phyloP scores from a whole-genome alignment of 345 rosid species.

The Rhizophora apiculata region DNA sequence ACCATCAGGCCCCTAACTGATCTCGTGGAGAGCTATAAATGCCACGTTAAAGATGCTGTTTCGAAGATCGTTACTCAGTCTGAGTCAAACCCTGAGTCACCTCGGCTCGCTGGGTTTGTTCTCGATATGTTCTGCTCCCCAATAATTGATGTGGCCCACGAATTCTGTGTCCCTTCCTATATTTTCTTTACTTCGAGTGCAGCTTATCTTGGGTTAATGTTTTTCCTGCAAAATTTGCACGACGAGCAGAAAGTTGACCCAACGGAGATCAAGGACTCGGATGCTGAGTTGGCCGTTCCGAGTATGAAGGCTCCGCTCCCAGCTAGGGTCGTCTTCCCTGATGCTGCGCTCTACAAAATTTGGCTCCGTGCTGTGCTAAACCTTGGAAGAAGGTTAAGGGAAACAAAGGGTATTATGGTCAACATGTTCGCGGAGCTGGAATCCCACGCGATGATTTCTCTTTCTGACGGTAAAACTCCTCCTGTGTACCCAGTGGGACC shows the following conservation, averaged over 20 bases:
- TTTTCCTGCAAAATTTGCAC: not conserved
- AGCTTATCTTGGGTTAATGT: slow-evolving; percentile 5
- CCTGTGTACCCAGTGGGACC: slow-evolving; percentile 3
- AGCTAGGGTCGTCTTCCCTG: not conserved
- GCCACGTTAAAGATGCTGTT: slow-evolving; percentile 16
- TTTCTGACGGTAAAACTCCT: not conserved
- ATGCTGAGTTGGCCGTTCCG: slow-evolving; percentile 7
- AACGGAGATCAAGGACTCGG: slow-evolving; percentile 7
- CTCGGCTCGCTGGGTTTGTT: slow-evolving; percentile 11
- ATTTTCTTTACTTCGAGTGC: slow-evolving; percentile 17
- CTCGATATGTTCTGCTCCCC: slow-evolving; percentile 18
- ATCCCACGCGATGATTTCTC: not conserved
- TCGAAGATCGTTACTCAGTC: slow-evolving; percentile 3
- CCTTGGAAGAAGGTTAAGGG: not conserved
- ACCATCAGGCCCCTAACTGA: not conserved
- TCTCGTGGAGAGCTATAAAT: slow-evolving; percentile 16
- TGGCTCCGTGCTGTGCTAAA: not conserved
- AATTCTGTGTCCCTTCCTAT: slow-evolving; percentile 21
- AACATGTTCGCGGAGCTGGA: slow-evolving; percentile 13
- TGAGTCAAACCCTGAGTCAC: not conserved
- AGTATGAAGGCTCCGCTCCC: not conserved
- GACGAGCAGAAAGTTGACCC: slow-evolving; percentile 6
- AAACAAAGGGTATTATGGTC: slow-evolving; percentile 4
- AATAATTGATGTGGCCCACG: slow-evolving; percentile 17
- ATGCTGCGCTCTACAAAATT: not conserved